Conservation (phyloP, 1,139 yeast species). For the Kodamaea suecica region DNA sequence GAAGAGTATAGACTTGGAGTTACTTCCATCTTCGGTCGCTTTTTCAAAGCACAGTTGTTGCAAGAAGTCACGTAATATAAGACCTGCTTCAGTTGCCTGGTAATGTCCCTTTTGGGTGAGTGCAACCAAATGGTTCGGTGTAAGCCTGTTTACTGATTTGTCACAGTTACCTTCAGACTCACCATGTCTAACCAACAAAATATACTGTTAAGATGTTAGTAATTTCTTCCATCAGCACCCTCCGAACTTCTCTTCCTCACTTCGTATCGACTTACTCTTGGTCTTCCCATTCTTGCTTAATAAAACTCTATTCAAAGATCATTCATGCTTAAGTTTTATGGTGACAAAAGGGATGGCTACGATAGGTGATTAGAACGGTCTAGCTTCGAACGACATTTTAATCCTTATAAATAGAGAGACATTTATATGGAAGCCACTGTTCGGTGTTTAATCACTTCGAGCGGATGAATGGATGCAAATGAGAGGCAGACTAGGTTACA, state of each 20-base stretch:
- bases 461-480: too few relatives aligned
- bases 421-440: too few relatives aligned
- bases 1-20: slow-evolving; percentile 45
- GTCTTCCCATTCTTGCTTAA: slow-evolving; percentile 47
- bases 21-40: slow-evolving; percentile 12
- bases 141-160: slow-evolving; percentile 67
- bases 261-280: slow-evolving; percentile 45
- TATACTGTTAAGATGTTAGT: slow-evolving; percentile 42
- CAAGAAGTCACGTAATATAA: slow-evolving; percentile 50
- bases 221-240: slow-evolving; percentile 11
- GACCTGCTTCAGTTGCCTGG: slow-evolving; percentile 71
- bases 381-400: too few relatives aligned
- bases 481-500: too few relatives aligned
- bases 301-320: neutral
- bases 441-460: too few relatives aligned
- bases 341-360: neutral
- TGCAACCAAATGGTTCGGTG: slow-evolving; percentile 76
- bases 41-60: slow-evolving; percentile 43
- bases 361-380: too few relatives aligned
- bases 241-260: neutral
- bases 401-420: too few relatives aligned
- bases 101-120: slow-evolving; percentile 65
- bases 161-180: slow-evolving; percentile 88
- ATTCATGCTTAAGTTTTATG: neutral
- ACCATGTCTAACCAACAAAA: slow-evolving; percentile 81